Percentiles rank a stretch among this genome's conserved stretches.
Evolutionary conservation across 495 filamentous ascomycete genomes (phyloP).

Genomic region (Rusavskia elegans): DNA sequence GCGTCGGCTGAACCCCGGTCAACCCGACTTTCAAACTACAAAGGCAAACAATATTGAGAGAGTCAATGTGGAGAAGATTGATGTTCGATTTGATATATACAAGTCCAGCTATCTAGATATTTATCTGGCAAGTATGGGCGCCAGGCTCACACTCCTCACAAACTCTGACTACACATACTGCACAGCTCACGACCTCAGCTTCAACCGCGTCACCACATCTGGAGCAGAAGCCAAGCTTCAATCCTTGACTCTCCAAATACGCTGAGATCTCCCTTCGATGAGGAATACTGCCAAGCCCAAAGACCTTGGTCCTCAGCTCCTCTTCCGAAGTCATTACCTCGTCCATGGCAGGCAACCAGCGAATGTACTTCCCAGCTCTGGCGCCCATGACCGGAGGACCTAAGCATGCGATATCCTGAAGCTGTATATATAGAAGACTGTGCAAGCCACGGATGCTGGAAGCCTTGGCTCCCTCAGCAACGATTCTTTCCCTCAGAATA

Average conservation of each 20-base stretch:
- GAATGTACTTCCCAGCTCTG: neutral
- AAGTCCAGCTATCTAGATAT: too few relatives aligned
- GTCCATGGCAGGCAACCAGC: slow-evolving; percentile 3
- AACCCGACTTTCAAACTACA: too few relatives aligned
- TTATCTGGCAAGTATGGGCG: slow-evolving; percentile 1
- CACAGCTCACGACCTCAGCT: neutral
- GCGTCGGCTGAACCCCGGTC: too few relatives aligned
- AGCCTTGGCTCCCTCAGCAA: neutral
- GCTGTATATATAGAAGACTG: neutral
- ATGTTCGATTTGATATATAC: too few relatives aligned
- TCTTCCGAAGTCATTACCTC: slow-evolving; percentile 3
- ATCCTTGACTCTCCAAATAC: neutral
- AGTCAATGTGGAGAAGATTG: too few relatives aligned
- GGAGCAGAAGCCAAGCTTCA: slow-evolving; percentile 1
- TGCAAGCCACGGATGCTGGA: neutral
- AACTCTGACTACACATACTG: neutral
- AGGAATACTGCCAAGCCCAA: slow-evolving; percentile 1
- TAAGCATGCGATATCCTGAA: neutral
- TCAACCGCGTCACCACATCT: slow-evolving; percentile 3
- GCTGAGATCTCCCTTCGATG: slow-evolving; percentile 3
- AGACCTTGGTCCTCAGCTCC: slow-evolving; percentile 2
- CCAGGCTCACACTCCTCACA: slow-evolving; percentile 2
- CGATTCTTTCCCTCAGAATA: neutral
- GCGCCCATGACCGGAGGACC: slow-evolving; percentile 2
- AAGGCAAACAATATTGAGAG: too few relatives aligned